These are phyloP conservation scores for Fallopia convolvulus DNA, from an alignment of 148 eudicot genomes.

Conservation along the genomic window DNA sequence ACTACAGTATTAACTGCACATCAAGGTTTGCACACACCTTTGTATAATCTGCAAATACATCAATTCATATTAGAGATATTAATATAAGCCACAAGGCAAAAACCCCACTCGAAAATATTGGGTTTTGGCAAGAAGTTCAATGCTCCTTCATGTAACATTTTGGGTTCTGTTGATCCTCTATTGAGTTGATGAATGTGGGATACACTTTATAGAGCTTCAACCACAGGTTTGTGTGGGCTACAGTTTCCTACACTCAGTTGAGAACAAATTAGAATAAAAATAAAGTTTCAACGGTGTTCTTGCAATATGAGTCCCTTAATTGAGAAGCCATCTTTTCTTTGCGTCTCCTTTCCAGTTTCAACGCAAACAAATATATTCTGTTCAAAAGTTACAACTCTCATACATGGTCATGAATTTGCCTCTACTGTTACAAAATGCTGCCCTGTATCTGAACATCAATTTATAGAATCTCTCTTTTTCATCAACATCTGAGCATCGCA, in stretches of 20 bases:
- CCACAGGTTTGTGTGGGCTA: not conserved
- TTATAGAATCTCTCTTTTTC: not conserved
- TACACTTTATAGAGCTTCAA: not conserved
- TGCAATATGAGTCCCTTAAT: not conserved
- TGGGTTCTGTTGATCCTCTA: not conserved
- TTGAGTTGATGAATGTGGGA: not conserved
- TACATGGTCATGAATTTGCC: not conserved
- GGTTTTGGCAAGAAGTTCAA: not conserved
- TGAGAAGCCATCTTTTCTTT: not conserved
- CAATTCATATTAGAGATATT: not conserved
- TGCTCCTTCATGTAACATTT: not conserved
- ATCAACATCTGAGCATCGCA: not conserved
- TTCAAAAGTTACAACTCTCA: not conserved
- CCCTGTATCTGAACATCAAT: not conserved
- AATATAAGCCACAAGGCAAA: not conserved
- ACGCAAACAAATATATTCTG: constrained; percentile 3
- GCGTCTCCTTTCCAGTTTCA: constrained; percentile 2
- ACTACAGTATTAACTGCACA: not conserved
- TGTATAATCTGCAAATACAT: not conserved
- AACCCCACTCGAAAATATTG: too few relatives aligned
- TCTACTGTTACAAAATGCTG: not conserved
- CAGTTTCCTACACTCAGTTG: not conserved
- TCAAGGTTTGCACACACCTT: not conserved
- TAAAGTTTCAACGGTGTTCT: not conserved
- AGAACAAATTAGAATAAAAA: not conserved